These are phyloP conservation scores for Pythium chondricola DNA, from an alignment of 352 stramenopile species.

Conservation along the genomic window DNA sequence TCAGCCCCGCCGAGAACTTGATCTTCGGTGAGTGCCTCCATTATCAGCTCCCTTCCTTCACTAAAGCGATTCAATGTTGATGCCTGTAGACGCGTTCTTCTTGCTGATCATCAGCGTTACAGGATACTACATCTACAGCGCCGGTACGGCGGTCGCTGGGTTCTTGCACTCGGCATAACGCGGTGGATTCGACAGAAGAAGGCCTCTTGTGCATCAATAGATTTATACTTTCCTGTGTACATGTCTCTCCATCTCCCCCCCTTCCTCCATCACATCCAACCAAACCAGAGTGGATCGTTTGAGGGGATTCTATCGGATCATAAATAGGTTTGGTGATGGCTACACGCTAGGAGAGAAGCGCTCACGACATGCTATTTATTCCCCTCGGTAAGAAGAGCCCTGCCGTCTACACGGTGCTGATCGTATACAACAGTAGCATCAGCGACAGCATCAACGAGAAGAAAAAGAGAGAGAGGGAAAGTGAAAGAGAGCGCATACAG, in stretches of 20 bases:
- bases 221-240: too few relatives aligned
- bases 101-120: conserved; percentile 65
- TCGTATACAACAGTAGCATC: too few relatives aligned
- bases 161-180: conserved; percentile 22
- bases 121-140: conserved; percentile 75
- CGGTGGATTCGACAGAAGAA: background rate
- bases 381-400: too few relatives aligned
- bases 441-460: background rate
- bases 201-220: too few relatives aligned
- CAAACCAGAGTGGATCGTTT: too few relatives aligned
- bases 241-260: too few relatives aligned
- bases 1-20: conserved; percentile 74
- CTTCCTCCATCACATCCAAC: too few relatives aligned
- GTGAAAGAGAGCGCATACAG: background rate
- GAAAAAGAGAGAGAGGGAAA: background rate
- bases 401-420: too few relatives aligned
- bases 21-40: conserved; percentile 75
- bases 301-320: too few relatives aligned
- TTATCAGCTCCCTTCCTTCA: background rate
- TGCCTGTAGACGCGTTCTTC: conserved; percentile 50
- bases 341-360: too few relatives aligned
- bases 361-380: too few relatives aligned
- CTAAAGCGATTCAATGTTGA: background rate
- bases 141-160: conserved; percentile 36
- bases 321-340: too few relatives aligned